Conservation (phyloP, 257 asterid species). For the Perilla frutescens region DNA sequence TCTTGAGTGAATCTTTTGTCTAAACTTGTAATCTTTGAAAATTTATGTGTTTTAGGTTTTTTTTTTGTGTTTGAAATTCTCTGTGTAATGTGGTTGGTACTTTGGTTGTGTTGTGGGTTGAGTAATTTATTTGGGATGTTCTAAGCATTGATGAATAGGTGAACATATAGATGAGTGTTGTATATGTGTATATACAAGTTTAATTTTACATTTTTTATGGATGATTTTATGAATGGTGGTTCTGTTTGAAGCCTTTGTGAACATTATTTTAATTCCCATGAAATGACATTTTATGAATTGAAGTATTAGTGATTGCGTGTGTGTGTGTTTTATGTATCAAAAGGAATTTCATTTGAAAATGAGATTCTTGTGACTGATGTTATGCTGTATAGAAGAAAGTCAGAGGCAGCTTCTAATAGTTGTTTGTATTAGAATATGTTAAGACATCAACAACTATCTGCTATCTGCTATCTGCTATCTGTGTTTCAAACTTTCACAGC, state of each 20-base stretch:
- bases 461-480: too few relatives aligned
- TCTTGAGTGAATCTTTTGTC: too few relatives aligned
- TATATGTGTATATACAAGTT: background rate
- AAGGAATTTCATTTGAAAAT: conserved; percentile 17
- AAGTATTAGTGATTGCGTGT: conserved; percentile 8
- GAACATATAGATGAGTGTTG: background rate
- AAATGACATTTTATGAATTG: background rate
- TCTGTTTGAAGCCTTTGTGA: background rate
- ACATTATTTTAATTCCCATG: background rate
- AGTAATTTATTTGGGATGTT: conserved; percentile 7
- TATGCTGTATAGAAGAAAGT: background rate
- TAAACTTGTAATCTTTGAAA: too few relatives aligned
- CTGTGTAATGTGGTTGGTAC: background rate
- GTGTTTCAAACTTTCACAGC: too few relatives aligned
- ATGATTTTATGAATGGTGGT: background rate
- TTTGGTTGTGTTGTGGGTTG: background rate
- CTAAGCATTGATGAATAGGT: background rate
- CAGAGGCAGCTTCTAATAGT: too few relatives aligned
- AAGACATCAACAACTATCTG: too few relatives aligned
- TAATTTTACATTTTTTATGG: background rate
- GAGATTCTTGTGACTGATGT: conserved; percentile 1
- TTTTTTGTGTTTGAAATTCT: background rate
- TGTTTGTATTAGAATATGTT: too few relatives aligned
- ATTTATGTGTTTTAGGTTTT: too few relatives aligned
- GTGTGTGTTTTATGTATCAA: background rate